A percentile compares a stretch with the other conserved stretches of the same genome.
These are phyloP conservation scores for Lathyrus sativus DNA, from an alignment of 306 rosid species.

Conservation along the genomic window DNA sequence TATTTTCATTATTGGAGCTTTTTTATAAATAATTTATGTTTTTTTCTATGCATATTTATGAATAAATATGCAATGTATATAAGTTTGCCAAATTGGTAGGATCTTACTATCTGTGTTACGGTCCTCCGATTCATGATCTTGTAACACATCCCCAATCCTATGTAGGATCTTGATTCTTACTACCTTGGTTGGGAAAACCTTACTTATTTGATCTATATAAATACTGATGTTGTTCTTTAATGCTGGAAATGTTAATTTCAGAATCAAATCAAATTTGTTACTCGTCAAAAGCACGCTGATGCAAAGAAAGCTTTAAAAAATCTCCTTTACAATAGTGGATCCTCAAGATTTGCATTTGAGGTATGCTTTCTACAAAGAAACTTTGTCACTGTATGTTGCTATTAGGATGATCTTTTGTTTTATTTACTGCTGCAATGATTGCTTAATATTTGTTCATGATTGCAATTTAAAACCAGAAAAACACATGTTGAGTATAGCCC, in stretches of 20 bases:
- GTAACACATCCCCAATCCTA: too few species aligned
- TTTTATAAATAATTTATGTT: too few species aligned
- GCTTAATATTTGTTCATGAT: not conserved
- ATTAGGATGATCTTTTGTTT: constrained; percentile 20
- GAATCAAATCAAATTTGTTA: constrained; percentile 61
- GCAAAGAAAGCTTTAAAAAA: constrained; percentile 80
- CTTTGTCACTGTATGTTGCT: constrained; percentile 20
- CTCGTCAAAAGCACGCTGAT: constrained; percentile 83
- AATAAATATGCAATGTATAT: too few species aligned
- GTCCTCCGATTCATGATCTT: too few species aligned
- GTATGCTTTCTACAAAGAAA: constrained; percentile 41
- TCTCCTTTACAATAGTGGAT: constrained; percentile 69
- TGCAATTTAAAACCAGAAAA: too few species aligned
- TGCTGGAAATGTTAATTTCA: constrained; percentile 47
- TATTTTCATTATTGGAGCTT: too few species aligned
- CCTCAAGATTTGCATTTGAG: constrained; percentile 52
- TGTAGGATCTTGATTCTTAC: too few species aligned
- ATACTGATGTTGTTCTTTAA: constrained; percentile 34
- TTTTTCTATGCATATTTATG: too few species aligned
- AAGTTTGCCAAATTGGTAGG: too few species aligned
- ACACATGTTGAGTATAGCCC: too few species aligned
- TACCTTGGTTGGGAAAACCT: not conserved
- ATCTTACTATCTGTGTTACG: too few species aligned
- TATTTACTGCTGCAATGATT: constrained; percentile 20
- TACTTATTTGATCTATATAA: constrained; percentile 25